phyloP scores from a whole-genome alignment of 2,329 filamentous ascomycete species.

The Fusarium nygamai region DNA sequence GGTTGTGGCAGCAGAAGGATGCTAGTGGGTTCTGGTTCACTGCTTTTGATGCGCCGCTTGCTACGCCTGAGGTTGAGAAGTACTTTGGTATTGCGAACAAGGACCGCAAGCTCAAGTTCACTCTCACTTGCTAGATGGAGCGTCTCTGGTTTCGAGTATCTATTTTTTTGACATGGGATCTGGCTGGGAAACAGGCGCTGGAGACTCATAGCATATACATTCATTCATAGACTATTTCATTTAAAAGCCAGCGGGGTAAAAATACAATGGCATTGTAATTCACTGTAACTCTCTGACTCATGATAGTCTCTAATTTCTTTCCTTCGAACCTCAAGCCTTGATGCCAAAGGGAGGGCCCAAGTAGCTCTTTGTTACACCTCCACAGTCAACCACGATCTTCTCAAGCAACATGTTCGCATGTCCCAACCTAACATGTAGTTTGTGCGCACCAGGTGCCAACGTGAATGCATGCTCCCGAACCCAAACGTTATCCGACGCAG shows the following conservation, averaged over 20 bases:
- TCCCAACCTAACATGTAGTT: not conserved
- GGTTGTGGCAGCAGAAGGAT: constrained; percentile 31
- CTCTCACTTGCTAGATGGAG: constrained; percentile 27
- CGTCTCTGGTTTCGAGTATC: not conserved
- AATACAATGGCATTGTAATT: not conserved
- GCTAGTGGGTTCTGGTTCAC: constrained; percentile 41
- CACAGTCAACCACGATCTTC: constrained; percentile 31
- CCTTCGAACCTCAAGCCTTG: not conserved
- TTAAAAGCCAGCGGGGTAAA: not conserved
- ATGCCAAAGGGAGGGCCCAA: constrained; percentile 19
- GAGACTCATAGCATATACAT: not conserved
- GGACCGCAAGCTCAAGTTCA: constrained; percentile 40
- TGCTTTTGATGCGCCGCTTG: constrained; percentile 30
- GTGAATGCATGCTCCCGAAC: not conserved
- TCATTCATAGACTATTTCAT: not conserved
- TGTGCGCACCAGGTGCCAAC: not conserved
- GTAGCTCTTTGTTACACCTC: constrained; percentile 22
- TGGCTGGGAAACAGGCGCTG: not conserved
- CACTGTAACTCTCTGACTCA: rapidly evolving
- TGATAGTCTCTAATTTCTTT: rapidly evolving
- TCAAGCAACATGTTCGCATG: constrained; percentile 35
- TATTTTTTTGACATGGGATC: not conserved
- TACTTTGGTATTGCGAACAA: constrained; percentile 37
- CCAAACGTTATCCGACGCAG: constrained; percentile 34
- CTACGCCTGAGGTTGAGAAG: constrained; percentile 38